Percentiles rank a stretch among this genome's conserved stretches.
Evolutionary conservation across 306 rosid genomes (phyloP).

Genomic region (Ammopiptanthus mongolicus): DNA sequence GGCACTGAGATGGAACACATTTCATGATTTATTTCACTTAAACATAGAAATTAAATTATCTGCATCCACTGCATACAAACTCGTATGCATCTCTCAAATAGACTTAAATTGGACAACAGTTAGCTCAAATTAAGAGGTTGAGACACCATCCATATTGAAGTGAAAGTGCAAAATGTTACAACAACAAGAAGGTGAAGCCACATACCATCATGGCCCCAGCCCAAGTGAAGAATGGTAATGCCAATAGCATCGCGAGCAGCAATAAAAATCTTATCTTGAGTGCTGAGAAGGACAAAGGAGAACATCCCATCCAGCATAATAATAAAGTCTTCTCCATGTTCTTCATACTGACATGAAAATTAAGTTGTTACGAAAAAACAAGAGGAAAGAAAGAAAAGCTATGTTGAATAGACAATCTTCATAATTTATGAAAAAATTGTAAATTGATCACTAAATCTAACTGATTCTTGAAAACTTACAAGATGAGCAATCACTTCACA

Average conservation of each 20-base stretch:
- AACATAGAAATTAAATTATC: neutral
- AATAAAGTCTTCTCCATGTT: constrained; percentile 85
- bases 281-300: constrained; percentile 89
- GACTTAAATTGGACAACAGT: constrained; percentile 10
- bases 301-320: constrained; percentile 97
- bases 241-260: constrained; percentile 98
- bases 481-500: constrained; percentile 99
- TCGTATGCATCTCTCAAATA: neutral
- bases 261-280: constrained; percentile 66
- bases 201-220: constrained; percentile 99
- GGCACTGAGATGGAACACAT: neutral
- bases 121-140: neutral
- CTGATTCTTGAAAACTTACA: constrained; percentile 50
- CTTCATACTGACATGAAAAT: constrained; percentile 70
- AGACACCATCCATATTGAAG: neutral
- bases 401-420: neutral
- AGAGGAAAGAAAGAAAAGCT: neutral
- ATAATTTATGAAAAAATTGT: neutral
- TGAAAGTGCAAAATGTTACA: neutral
- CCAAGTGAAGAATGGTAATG: constrained; percentile 83
- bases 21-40: constrained; percentile 7
- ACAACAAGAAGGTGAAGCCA: constrained; percentile 2
- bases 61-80: neutral
- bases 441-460: too few relatives aligned
- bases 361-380: constrained; percentile 2